Percentiles rank a stretch among this genome's conserved stretches.
Evolutionary conservation across 2,329 filamentous ascomycete species (phyloP).

Genomic region (Neofusicoccum laricinum): DNA sequence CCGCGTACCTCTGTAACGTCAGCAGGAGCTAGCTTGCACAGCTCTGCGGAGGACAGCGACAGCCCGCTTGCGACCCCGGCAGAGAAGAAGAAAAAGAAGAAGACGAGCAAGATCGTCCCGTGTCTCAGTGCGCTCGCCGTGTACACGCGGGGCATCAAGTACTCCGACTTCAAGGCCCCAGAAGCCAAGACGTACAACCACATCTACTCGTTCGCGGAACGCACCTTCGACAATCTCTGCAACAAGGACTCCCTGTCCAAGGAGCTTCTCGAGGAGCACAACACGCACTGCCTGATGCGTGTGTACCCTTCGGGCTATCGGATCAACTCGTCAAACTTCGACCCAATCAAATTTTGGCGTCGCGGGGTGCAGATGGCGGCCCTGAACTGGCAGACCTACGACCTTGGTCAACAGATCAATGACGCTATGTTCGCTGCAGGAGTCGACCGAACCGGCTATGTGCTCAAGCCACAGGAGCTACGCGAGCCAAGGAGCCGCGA

Average conservation of each 20-base stretch:
- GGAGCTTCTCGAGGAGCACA: constrained; percentile 79
- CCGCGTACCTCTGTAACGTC: constrained; percentile 56
- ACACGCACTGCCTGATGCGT: constrained; percentile 86
- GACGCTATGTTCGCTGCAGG: constrained; percentile 96
- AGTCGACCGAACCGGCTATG: constrained; percentile 83
- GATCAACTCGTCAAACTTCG: constrained; percentile 87
- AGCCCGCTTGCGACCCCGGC: constrained; percentile 54
- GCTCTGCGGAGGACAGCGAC: constrained; percentile 77
- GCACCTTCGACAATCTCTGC: constrained; percentile 78
- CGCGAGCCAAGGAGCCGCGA: constrained; percentile 44
- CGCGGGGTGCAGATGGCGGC: constrained; percentile 97
- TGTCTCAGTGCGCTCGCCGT: constrained; percentile 83
- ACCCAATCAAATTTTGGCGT: constrained; percentile 90
- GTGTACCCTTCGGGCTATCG: constrained; percentile 86
- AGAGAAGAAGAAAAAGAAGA: constrained; percentile 57
- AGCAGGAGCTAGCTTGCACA: constrained; percentile 50
- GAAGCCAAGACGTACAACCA: constrained; percentile 90
- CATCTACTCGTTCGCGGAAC: constrained; percentile 92
- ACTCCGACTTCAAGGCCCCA: constrained; percentile 71
- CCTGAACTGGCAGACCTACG: constrained; percentile 97
- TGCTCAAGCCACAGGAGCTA: constrained; percentile 85
- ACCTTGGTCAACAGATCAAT: constrained; percentile 92
- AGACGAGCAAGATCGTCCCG: constrained; percentile 79
- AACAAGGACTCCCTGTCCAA: constrained; percentile 73
- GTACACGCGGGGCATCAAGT: constrained; percentile 75